Percentiles rank a stretch among this genome's conserved stretches.
Conservation (phyloP, 2,329 filamentous ascomycete genomes). For the Lecanoromycetidae sp. region DNA sequence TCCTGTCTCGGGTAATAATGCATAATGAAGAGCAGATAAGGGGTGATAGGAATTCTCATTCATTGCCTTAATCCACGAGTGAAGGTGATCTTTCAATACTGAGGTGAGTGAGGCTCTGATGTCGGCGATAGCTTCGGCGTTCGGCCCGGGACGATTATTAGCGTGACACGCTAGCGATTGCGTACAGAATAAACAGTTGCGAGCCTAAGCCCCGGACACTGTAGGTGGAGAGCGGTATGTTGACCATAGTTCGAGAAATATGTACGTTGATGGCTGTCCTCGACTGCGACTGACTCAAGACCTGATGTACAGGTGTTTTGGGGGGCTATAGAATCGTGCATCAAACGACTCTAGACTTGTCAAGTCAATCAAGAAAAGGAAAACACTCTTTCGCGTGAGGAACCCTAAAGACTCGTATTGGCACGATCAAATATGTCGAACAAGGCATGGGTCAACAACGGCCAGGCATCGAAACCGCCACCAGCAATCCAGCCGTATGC, state of each 20-base stretch:
- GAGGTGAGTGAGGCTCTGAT: slow-evolving; percentile 7
- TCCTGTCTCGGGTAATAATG: too few relatives aligned
- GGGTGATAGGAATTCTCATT: too few relatives aligned
- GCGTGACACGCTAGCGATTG: neutral
- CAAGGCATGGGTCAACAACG: slow-evolving; percentile 16
- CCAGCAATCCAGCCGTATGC: neutral
- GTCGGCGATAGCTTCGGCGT: too few relatives aligned
- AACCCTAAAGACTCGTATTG: neutral
- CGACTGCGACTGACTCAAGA: neutral
- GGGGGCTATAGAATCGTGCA: too few relatives aligned
- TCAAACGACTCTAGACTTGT: neutral
- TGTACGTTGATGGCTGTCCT: neutral
- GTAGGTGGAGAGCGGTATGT: slow-evolving; percentile 5
- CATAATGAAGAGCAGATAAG: neutral
- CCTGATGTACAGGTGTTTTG: too few relatives aligned
- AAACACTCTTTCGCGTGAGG: neutral
- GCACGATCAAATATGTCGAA: slow-evolving; percentile 9
- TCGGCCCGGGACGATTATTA: neutral
- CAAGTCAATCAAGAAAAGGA: neutral
- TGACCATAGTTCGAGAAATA: too few relatives aligned
- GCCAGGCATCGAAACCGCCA: slow-evolving; percentile 2
- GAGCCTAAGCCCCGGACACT: too few relatives aligned
- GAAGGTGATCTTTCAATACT: too few relatives aligned
- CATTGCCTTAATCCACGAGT: too few relatives aligned
- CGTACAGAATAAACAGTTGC: too few relatives aligned